Evolutionary conservation across 148 eudicot species (phyloP).

Genomic region (Chenopodium quinoa): DNA sequence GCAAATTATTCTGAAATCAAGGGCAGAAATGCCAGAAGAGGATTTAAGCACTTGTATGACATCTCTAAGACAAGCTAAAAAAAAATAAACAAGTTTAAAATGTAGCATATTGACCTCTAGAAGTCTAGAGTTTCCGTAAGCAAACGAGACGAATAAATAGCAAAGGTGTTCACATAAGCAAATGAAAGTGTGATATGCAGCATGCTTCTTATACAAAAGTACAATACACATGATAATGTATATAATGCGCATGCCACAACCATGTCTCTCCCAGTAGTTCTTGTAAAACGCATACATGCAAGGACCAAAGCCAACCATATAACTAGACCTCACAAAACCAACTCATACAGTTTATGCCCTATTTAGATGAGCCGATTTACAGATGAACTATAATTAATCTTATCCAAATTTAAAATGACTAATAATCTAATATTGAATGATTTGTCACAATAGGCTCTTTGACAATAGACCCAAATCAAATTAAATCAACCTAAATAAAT

Average conservation of each 20-base stretch:
- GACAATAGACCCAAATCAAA: too few species aligned
- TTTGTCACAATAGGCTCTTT: too few species aligned
- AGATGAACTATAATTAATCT: not conserved
- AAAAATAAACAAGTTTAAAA: not conserved
- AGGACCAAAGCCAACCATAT: not conserved
- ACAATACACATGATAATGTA: not conserved
- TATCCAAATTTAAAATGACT: too few species aligned
- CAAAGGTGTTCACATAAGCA: not conserved
- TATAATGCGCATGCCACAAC: not conserved
- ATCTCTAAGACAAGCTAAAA: not conserved
- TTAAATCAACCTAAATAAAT: too few species aligned
- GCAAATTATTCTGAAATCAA: not conserved
- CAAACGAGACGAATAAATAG: not conserved
- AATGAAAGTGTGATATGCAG: not conserved
- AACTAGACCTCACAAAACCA: not conserved
- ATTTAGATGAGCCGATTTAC: not conserved
- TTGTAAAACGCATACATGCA: not conserved
- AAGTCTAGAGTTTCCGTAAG: not conserved
- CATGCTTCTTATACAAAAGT: not conserved
- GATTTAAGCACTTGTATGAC: slow-evolving; percentile 1
- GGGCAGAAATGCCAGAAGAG: not conserved
- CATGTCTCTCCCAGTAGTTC: not conserved
- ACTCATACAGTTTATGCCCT: not conserved
- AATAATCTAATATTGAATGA: too few species aligned
- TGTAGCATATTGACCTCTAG: not conserved